Evolutionary conservation across 805 yeast species (phyloP).

Genomic region (Monosporozyma servazzii): DNA sequence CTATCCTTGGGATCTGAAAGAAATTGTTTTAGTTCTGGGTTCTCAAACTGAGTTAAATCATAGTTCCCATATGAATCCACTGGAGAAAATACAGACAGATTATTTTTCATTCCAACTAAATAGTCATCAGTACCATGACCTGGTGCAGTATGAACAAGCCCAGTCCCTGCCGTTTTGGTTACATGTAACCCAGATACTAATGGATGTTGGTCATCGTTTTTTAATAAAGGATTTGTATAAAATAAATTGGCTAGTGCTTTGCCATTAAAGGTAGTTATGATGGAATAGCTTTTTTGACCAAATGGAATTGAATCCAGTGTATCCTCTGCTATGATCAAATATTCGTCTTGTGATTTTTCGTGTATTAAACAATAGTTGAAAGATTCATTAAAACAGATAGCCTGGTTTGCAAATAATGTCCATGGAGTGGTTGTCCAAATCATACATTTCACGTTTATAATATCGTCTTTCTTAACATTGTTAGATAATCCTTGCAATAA

Average conservation of each 20-base stretch:
- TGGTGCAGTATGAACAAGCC: slow-evolving; percentile 94
- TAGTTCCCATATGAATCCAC: slow-evolving; percentile 72
- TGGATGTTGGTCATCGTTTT: slow-evolving; percentile 36
- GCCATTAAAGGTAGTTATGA: slow-evolving; percentile 34
- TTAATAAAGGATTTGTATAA: slow-evolving; percentile 51
- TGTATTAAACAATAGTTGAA: slow-evolving; percentile 48
- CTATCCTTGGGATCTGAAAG: slow-evolving; percentile 10
- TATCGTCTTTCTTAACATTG: not conserved
- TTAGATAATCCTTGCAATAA: not conserved
- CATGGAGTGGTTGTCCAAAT: slow-evolving; percentile 99
- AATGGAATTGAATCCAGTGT: slow-evolving; percentile 33
- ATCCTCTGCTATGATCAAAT: slow-evolving; percentile 48
- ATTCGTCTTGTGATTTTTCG: slow-evolving; percentile 29
- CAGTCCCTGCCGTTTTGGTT: slow-evolving; percentile 76
- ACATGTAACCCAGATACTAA: slow-evolving; percentile 77
- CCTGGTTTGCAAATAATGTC: slow-evolving; percentile 86
- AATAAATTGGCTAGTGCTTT: slow-evolving; percentile 29
- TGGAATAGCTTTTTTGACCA: slow-evolving; percentile 12
- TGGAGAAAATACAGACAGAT: slow-evolving; percentile 58
- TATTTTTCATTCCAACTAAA: slow-evolving; percentile 49
- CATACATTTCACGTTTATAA: slow-evolving; percentile 30
- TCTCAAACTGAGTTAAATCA: slow-evolving; percentile 33
- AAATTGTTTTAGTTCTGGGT: slow-evolving; percentile 7
- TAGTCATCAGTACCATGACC: slow-evolving; percentile 97
- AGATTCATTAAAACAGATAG: slow-evolving; percentile 59